phyloP scores from a whole-genome alignment of 1,139 yeast genomes.

The Yamadazyma dendronema region DNA sequence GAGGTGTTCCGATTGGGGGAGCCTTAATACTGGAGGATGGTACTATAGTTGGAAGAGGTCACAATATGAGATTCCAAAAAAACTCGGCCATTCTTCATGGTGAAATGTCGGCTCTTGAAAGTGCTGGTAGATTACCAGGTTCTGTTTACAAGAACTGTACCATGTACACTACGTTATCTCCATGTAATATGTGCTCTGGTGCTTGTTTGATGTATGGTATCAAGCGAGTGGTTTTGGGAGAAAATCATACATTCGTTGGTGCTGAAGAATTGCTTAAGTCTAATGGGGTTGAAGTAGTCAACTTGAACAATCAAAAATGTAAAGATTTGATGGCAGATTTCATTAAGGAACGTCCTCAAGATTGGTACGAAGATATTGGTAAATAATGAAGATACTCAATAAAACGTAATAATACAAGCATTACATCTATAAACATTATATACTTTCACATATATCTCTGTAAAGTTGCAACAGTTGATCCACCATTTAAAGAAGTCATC shows the following conservation, averaged over 20 bases:
- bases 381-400: slow-evolving; percentile 1
- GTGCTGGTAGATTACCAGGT: slow-evolving; percentile 82
- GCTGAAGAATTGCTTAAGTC: slow-evolving; percentile 66
- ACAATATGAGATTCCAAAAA: slow-evolving; percentile 84
- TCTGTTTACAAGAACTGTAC: slow-evolving; percentile 66
- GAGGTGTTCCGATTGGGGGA: slow-evolving; percentile 93
- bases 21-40: slow-evolving; percentile 76
- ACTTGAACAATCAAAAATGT: slow-evolving; percentile 66
- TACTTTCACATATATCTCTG: too few relatives aligned
- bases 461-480: too few relatives aligned
- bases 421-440: too few relatives aligned
- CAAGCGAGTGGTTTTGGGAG: slow-evolving; percentile 84
- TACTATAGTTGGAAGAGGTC: slow-evolving; percentile 79
- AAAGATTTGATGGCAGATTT: slow-evolving; percentile 72
- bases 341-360: slow-evolving; percentile 71
- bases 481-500: too few relatives aligned
- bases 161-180: slow-evolving; percentile 88
- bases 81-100: slow-evolving; percentile 82
- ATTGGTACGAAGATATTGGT: slow-evolving; percentile 92
- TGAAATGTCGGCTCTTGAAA: slow-evolving; percentile 83
- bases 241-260: slow-evolving; percentile 75
- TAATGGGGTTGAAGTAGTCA: slow-evolving; percentile 74
- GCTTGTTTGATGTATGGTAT: slow-evolving; percentile 87
- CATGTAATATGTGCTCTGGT: slow-evolving; percentile 94
- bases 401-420: background rate